Base-by-base conservation (phyloP, 441 rosid species). In the Adansonia rubrostipa region DNA sequence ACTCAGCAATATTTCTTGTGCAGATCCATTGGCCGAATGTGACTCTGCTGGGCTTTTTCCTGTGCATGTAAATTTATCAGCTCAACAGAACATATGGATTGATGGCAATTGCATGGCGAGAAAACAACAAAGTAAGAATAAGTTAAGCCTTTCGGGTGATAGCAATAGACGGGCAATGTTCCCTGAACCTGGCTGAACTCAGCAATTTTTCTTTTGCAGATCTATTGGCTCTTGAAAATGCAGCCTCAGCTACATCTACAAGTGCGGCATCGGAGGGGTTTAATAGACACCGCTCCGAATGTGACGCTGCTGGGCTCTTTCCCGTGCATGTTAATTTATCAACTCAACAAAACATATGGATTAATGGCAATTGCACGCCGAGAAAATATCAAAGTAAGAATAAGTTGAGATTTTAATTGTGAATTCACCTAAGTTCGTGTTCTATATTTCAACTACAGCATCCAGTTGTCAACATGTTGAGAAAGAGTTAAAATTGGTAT, bases 181-280 rank as follows among this genome's bases (percentile, higher is more conserved):
- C 80, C 14, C 60, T 79, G 36, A 81, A 61, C 6, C 79, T 79
- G 45, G 40, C 68, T 24, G 51, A 14, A 53, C 78, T 73, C 64
- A 81, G 80, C 48, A 77, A 82, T 11, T 81, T 87, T 20, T 77
- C 90, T 78, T 89, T 84, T 75, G 63, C 71, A 10, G 85, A 88
- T 36, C 93, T 91, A 28, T 60, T 93, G 81, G 92, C 91, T 58
- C 86, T 85, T n/a, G 92, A 92, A 3, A 83, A 89, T 77, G 87
- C 88, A 28, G 91, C 90, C 3, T 74, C 87, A 7, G 68, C 58
- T 4, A 81, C 66, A 8, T 74, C 77, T 63, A 9, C 75, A 3
- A 66, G 71, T 19, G 77, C 68, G 60, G 62, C 51, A 5, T 51
- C 80, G 19, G 56, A 19, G 20, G 56, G 51, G 6, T 51, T 33